A percentile compares a stretch with the other conserved stretches of the same genome.
Conservation (phyloP, 2,329 filamentous ascomycete species). For the Trichoderma sp. region DNA sequence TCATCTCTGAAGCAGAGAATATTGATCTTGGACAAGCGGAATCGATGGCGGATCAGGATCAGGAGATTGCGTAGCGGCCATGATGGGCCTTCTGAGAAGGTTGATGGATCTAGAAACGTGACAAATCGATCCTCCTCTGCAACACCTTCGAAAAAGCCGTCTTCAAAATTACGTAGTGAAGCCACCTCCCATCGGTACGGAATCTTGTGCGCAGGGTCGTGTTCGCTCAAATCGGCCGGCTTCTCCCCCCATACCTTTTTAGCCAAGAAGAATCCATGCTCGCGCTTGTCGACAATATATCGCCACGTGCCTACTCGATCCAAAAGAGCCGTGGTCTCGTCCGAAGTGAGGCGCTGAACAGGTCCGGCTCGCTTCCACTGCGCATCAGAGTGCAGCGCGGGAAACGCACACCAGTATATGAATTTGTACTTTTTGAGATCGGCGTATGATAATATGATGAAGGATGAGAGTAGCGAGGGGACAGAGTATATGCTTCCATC, state of each 20-base stretch:
- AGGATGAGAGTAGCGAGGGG: slow-evolving; percentile 87
- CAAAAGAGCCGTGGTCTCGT: slow-evolving; percentile 78
- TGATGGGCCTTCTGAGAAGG: slow-evolving; percentile 81
- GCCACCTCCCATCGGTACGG: slow-evolving; percentile 78
- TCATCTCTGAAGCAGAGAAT: slow-evolving; percentile 90
- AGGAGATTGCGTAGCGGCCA: slow-evolving; percentile 93
- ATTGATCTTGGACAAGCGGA: slow-evolving; percentile 74
- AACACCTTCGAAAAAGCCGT: slow-evolving; percentile 80
- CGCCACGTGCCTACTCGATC: slow-evolving; percentile 87
- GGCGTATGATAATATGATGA: slow-evolving; percentile 87
- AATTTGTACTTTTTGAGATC: slow-evolving; percentile 98
- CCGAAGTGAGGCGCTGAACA: slow-evolving; percentile 59
- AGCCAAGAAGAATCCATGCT: slow-evolving; percentile 95
- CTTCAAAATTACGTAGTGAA: slow-evolving; percentile 77
- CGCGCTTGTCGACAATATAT: slow-evolving; percentile 76
- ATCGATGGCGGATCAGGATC: slow-evolving; percentile 80
- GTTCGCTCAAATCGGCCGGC: slow-evolving; percentile 50
- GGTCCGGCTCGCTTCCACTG: slow-evolving; percentile 70
- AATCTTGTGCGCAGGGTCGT: slow-evolving; percentile 53
- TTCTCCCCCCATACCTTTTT: slow-evolving; percentile 65
- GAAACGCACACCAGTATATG: slow-evolving; percentile 98
- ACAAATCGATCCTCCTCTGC: slow-evolving; percentile 77
- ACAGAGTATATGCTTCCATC: slow-evolving; percentile 96
- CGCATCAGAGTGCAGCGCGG: slow-evolving; percentile 86
- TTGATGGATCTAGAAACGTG: slow-evolving; percentile 90